Evolutionary conservation across 352 stramenopile genomes (phyloP), one percentile per base, ranked within the genome.

Genomic region (Halophytophthora batemanensis): DNA sequence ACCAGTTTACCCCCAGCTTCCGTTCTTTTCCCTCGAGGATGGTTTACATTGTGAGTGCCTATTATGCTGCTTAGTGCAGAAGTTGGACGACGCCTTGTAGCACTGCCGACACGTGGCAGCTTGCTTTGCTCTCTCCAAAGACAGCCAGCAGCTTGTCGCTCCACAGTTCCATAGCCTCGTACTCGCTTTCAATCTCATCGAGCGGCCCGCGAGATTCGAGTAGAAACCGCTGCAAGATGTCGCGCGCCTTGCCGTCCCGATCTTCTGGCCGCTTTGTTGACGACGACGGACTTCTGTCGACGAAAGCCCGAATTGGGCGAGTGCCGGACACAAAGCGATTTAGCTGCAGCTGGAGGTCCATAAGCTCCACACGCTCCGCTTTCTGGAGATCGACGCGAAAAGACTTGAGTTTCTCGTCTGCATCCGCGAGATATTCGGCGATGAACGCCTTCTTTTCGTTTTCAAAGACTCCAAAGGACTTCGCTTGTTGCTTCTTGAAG

Each of bases 91-190:
- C 50, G 29, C 33, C 50, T 38, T 69, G 45, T 40, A 82, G 50
- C 38, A 90, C 75, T 15, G 69, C 42, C 11, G 74, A 62, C 28
- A 87, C 77, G 47, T 82, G 67, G 49, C 75, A 88, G 5, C 56
- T 82, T 11, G 73, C 80, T 45, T 78, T 85, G 61, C 66, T 87
- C 48, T 90, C 80, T 17, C 80, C 71, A 52, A 90, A 88, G 8
- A 83, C 56, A 25, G 45, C 54, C 18, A 90, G 41, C 29, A 90
- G 49, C 38, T 87, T 88, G 56, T 82, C 74, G 46, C 70, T 66
- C 68, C 68, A 87, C 19, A 65, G 54, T 11, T 80, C 75, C 56
- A 90, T 76, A 13, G 54, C 61, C 51, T 90, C 80, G 38, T 74
- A 85, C 45, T 90, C 80, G 25, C 31, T 65, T 53, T 90, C 75